phyloP scores from a whole-genome alignment of 768 basidiomycete species.

The Calvatia gigantea region DNA sequence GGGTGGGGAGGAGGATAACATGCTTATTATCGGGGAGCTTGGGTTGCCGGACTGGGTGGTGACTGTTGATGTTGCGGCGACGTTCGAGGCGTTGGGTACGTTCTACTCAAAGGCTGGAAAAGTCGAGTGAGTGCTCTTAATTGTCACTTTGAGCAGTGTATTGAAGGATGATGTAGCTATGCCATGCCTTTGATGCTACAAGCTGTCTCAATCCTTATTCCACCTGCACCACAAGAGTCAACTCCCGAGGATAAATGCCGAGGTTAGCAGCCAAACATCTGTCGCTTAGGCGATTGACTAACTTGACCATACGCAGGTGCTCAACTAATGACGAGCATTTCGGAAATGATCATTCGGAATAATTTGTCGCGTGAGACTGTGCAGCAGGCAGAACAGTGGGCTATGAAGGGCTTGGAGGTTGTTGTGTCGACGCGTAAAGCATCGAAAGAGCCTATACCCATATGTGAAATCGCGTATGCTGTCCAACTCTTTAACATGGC shows the following conservation, averaged over 20 bases:
- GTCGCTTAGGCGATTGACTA: not conserved
- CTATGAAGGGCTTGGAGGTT: constrained; percentile 39
- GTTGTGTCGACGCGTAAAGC: constrained; percentile 25
- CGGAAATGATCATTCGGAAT: constrained; percentile 38
- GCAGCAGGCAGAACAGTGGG: constrained; percentile 58
- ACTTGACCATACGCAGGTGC: constrained; percentile 28
- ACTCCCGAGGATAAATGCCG: constrained; percentile 53
- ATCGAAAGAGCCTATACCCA: constrained; percentile 19
- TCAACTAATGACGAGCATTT: constrained; percentile 42
- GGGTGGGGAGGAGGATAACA: constrained; percentile 15
- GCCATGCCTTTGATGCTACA: constrained; percentile 66
- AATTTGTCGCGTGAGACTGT: constrained; percentile 27
- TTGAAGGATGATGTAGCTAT: constrained; percentile 35
- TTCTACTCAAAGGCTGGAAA: constrained; percentile 57
- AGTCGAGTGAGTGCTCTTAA: constrained; percentile 41
- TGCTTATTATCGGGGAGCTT: constrained; percentile 44
- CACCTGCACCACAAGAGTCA: constrained; percentile 33
- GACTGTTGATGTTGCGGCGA: constrained; percentile 59
- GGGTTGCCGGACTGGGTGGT: constrained; percentile 59
- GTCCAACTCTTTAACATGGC: constrained; percentile 62
- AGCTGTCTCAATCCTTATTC: constrained; percentile 58
- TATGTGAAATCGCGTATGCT: constrained; percentile 54
- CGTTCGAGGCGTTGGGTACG: constrained; percentile 62
- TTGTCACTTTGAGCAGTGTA: not conserved
- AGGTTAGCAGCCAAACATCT: constrained; percentile 31